Evolutionary conservation across 768 basidiomycete species (phyloP).

Genomic region (Suillus luteus): DNA sequence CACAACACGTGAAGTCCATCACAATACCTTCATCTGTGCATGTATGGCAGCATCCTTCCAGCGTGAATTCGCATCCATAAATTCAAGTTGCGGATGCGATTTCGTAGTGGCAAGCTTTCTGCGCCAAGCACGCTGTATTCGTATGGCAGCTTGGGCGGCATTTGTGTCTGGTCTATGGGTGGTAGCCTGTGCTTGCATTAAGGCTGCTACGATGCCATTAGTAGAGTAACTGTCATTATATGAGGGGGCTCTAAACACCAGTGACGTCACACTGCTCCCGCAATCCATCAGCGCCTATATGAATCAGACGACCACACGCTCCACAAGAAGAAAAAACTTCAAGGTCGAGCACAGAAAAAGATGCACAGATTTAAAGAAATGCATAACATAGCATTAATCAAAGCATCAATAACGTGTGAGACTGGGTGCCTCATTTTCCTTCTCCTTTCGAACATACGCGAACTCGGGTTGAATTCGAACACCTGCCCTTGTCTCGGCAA

Average conservation of each 20-base stretch:
- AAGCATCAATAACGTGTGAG: not conserved
- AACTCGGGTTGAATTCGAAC: not conserved
- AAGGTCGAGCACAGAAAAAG: conserved; percentile 9
- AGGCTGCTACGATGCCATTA: no score
- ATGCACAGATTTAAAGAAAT: conserved; percentile 27
- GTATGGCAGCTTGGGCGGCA: conserved; percentile 33
- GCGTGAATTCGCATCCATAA: conserved; percentile 19
- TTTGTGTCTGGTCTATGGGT: not conserved
- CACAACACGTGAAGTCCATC: not conserved
- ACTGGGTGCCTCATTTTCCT: not conserved
- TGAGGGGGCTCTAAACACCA: not conserved
- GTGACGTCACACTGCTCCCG: conserved; percentile 3
- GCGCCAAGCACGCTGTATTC: conserved; percentile 45
- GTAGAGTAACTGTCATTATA: not conserved
- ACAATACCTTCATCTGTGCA: conserved; percentile 40
- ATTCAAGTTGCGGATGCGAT: conserved; percentile 12
- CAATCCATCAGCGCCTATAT: no score
- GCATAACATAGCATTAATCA: conserved; percentile 20
- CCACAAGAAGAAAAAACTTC: no score
- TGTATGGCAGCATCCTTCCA: conserved; percentile 39
- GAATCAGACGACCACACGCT: no score
- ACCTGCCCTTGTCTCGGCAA: not conserved
- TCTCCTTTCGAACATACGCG: not conserved
- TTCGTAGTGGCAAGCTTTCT: conserved; percentile 19
- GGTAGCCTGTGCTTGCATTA: conserved; percentile 1